Evolutionary conservation across 257 asterid species (phyloP), one percentile per base, ranked within the genome.

Genomic region (Cinchona pubescens): DNA sequence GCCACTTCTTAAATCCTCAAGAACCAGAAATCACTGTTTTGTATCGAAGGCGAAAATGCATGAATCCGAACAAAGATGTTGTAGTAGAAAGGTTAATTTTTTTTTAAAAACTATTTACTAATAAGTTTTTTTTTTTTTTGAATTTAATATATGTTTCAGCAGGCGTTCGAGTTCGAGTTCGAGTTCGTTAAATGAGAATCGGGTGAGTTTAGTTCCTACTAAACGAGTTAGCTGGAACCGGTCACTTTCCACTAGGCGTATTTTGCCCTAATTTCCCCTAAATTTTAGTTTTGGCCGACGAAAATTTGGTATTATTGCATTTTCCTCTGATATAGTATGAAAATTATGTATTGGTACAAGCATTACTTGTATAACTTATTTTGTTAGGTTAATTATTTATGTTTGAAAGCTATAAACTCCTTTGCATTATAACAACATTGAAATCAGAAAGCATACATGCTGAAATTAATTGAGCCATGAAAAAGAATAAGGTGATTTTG

Each of bases 211-310:
- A 29, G 84, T 72, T 14, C 92, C 88, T 27, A 85, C 82, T 49
- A 87, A 79, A 79, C 87, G 97, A 67, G 74, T 84, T 82, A 89
- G 95, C 80, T 83, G 99, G 96, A 92, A 87, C 60, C 96, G 99
- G 37, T 84, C 97, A 55, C 97, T 94, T 76, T 89, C 93, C 64
- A 92, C 91, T 42, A 94, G 99, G 99, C 92, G 61, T 53, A 55
- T 73, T n/a, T n/a, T n/a, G 72, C 82, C 79, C 80, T 78, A 83
- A 62, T 76, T 78, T 78, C 16, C 55, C 55, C 16, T 14, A 48
- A 12, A 48, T 14, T 21, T 48, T 18, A 48, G 4, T 48, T 16
- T 14, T 13, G 55, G 21, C 3, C 16, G 55, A 16, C 5, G 16
- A 48, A 48, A 48, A 48, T 48, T 13, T 16, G 55, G 55, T 13